Evolutionary conservation across 208 protist genomes (phyloP), one percentile per base, ranked within the genome.

Genomic region (Phytomonas sp.): DNA sequence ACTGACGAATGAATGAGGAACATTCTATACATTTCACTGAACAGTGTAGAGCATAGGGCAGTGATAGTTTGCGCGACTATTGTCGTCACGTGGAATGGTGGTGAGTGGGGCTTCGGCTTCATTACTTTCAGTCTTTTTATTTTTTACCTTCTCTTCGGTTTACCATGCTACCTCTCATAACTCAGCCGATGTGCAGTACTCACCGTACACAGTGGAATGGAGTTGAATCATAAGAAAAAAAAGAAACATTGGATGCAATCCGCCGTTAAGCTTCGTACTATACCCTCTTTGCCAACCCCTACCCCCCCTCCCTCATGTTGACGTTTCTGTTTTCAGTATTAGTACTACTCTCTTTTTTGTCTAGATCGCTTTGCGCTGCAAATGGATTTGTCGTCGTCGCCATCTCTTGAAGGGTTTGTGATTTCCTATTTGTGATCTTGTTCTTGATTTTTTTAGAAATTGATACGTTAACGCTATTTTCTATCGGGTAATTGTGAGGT

Each of bases 351-450:
- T 46, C n/a, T 71, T 23, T 63, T 63, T 20, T 46, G 26, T 31
- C 26, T 68, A 36, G 17, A 32, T 30, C 23, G 26, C 36, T 11
- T 32, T 68, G n/a, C 31, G 37, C 9, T 56, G 20, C n/a, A 7
- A 26, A 20, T 20, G 36, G 13, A 17, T 11, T 29, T 46, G n/a
- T 26, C 64, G n/a, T 70, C 51, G 3, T 69, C 33, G 5, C 64
- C 15, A 56, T 5, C 51, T 9, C 30, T 29, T 59, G 3, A 51
- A 64, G 7, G 2, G 29, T 26, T 63, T 69, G 37, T 40, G 13
- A 15, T 7, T 43, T 61, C 56, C 43, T 51, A 66, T 68, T 69
- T 74, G 29, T 74, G n/a, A 37, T n/a, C n/a, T n/a, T n/a, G n/a
- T n/a, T n/a, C n/a, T n/a, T n/a, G n/a, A n/a, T n/a, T n/a, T n/a